Percentiles rank a stretch among this genome's conserved stretches.
Conservation (phyloP, 1,139 yeast species). For the Saccharomyces hybrid region DNA sequence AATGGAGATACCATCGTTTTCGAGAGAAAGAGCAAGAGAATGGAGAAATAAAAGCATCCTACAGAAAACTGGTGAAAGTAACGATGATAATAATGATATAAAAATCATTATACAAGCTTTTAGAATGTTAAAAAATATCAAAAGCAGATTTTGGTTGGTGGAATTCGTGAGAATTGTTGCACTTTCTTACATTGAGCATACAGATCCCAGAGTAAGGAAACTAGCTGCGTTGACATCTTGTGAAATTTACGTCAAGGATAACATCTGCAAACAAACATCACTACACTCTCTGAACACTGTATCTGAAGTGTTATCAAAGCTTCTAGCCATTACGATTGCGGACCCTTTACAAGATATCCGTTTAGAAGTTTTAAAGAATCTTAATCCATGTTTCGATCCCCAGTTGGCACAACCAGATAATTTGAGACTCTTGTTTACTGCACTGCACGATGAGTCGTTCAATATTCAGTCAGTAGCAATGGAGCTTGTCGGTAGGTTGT, state of each 20-base stretch:
- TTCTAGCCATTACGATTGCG: slow-evolving; percentile 79
- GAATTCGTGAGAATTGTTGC: slow-evolving; percentile 86
- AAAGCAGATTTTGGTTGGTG: slow-evolving; percentile 68
- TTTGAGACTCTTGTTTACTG: slow-evolving; percentile 75
- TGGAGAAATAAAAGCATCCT: slow-evolving; percentile 69
- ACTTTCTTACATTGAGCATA: slow-evolving; percentile 72
- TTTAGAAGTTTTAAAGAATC: slow-evolving; percentile 63
- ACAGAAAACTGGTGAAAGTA: slow-evolving; percentile 42
- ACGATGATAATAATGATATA: slow-evolving; percentile 30
- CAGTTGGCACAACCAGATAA: slow-evolving; percentile 93
- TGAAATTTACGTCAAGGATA: slow-evolving; percentile 68
- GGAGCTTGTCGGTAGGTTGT: slow-evolving; percentile 71
- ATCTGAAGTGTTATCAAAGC: slow-evolving; percentile 72
- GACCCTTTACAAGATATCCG: slow-evolving; percentile 87
- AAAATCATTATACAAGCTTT: slow-evolving; percentile 33
- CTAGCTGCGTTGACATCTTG: slow-evolving; percentile 84
- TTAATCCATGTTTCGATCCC: slow-evolving; percentile 75
- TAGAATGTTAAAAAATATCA: slow-evolving; percentile 63
- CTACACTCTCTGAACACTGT: slow-evolving; percentile 79
- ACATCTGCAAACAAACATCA: slow-evolving; percentile 80
- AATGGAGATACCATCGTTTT: slow-evolving; percentile 45
- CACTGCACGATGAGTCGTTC: slow-evolving; percentile 85
- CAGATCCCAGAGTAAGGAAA: slow-evolving; percentile 69
- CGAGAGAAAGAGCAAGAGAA: slow-evolving; percentile 62
- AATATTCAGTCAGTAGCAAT: slow-evolving; percentile 77